Percentiles rank a stretch among this genome's conserved stretches.
Conservation (phyloP, 2,329 filamentous ascomycete genomes). For the Xylaria digitata region DNA sequence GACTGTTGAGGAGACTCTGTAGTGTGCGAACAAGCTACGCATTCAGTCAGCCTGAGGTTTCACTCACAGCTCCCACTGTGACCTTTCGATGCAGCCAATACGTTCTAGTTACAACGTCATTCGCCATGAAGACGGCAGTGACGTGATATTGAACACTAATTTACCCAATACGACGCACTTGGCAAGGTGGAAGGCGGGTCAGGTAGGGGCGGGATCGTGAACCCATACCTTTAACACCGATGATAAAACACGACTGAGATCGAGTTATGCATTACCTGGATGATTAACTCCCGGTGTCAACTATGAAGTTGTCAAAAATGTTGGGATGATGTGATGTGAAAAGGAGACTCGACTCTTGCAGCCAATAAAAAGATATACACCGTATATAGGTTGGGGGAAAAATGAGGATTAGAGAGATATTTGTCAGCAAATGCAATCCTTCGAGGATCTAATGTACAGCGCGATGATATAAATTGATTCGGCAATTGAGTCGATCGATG, state of each 20-base stretch:
- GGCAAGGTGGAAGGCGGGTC: neutral
- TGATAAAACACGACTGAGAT: neutral
- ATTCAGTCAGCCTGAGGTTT: neutral
- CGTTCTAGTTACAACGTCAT: neutral
- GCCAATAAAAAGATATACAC: neutral
- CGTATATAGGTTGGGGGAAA: neutral
- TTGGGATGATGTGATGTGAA: neutral
- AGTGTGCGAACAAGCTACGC: neutral
- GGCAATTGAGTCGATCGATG: too few species aligned
- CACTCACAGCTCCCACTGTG: neutral
- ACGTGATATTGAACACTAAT: neutral
- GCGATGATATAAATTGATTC: too few species aligned
- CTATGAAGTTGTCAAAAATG: neutral
- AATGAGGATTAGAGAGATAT: neutral
- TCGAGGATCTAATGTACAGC: neutral
- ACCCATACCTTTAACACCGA: neutral
- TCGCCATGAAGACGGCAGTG: neutral
- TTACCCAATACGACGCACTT: neutral
- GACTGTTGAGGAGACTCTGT: neutral
- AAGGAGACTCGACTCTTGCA: neutral
- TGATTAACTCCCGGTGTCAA: neutral
- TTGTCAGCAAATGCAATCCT: constrained; percentile 3
- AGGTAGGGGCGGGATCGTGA: neutral
- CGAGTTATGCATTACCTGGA: neutral
- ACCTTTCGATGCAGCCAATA: constrained; percentile 9